phyloP scores from a whole-genome alignment of 2,329 filamentous ascomycete genomes.

The Neopestalotiopsis sp. region DNA sequence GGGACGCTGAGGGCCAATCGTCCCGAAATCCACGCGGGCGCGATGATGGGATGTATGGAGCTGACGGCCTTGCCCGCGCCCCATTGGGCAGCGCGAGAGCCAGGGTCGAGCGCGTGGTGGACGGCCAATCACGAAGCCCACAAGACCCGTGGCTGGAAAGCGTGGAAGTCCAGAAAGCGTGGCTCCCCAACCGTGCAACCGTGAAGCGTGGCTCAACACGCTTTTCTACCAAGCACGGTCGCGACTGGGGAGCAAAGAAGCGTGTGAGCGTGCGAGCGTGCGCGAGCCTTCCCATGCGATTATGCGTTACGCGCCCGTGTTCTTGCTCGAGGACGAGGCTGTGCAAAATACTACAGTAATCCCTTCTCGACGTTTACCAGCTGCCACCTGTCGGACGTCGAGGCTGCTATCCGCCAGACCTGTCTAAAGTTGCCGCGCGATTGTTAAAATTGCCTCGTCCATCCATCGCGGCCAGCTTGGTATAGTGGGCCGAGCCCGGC shows the following conservation, averaged over 20 bases:
- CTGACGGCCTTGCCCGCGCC: neutral
- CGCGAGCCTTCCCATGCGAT: neutral
- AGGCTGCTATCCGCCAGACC: constrained; percentile 14
- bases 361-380: neutral
- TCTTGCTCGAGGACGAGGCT: neutral
- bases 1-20: constrained; percentile 20
- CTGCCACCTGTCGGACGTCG: constrained; percentile 11
- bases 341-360: neutral
- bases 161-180: neutral
- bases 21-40: constrained; percentile 22
- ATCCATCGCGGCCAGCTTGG: neutral
- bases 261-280: too few species aligned
- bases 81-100: constrained; percentile 22
- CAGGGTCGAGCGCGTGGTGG: constrained; percentile 18
- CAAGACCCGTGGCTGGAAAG: constrained; percentile 1
- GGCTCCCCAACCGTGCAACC: neutral
- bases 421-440: constrained; percentile 7
- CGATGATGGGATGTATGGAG: constrained; percentile 9
- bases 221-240: neutral
- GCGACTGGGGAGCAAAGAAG: neutral
- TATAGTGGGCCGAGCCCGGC: neutral
- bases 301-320: neutral
- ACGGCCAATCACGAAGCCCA: constrained; percentile 15
- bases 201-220: constrained; percentile 1
- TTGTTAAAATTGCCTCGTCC: neutral